Percentiles rank a stretch among this genome's conserved stretches.
These are phyloP conservation scores for Didymella segeticola DNA, from an alignment of 2,329 filamentous ascomycete species.

Conservation along the genomic window DNA sequence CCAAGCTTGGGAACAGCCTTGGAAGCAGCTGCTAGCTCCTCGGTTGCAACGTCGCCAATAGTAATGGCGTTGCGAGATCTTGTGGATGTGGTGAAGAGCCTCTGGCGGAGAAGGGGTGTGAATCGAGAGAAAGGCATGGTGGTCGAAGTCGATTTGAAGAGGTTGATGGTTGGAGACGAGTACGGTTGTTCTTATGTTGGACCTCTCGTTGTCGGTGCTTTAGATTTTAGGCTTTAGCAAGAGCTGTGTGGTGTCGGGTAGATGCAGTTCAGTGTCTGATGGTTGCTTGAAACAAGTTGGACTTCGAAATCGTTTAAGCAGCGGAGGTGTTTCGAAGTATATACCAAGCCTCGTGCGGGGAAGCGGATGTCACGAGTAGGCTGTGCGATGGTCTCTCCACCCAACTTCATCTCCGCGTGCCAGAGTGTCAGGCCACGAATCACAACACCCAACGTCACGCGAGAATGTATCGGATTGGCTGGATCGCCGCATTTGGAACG, in stretches of 20 bases:
- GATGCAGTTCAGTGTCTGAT: slow-evolving; percentile 20
- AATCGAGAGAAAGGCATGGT: slow-evolving; percentile 39
- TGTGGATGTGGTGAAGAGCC: slow-evolving; percentile 41
- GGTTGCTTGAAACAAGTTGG: slow-evolving; percentile 25
- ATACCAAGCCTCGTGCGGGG: slow-evolving; percentile 34
- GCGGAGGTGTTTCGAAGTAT: slow-evolving; percentile 31
- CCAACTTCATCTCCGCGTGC: slow-evolving; percentile 28
- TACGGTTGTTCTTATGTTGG: slow-evolving; percentile 7
- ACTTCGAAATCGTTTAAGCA: slow-evolving; percentile 21
- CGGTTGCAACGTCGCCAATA: slow-evolving; percentile 31
- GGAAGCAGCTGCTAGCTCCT: slow-evolving; percentile 32
- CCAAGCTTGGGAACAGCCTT: slow-evolving; percentile 41
- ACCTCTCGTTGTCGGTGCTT: slow-evolving; percentile 1
- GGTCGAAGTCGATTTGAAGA: slow-evolving; percentile 9
- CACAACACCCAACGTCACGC: slow-evolving; percentile 32
- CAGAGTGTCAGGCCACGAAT: slow-evolving; percentile 43
- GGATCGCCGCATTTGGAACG: slow-evolving; percentile 10
- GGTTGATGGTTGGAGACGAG: neutral
- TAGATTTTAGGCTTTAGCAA: slow-evolving; percentile 20
- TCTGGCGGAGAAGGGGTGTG: slow-evolving; percentile 31
- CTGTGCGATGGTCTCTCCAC: slow-evolving; percentile 39
- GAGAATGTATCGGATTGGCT: slow-evolving; percentile 19
- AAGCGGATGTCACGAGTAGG: slow-evolving; percentile 36
- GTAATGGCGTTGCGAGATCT: slow-evolving; percentile 34
- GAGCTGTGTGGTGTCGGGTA: slow-evolving; percentile 26